These are phyloP conservation scores for Fusarium sp. DNA, from an alignment of 2,329 filamentous ascomycete genomes.

Conservation along the genomic window DNA sequence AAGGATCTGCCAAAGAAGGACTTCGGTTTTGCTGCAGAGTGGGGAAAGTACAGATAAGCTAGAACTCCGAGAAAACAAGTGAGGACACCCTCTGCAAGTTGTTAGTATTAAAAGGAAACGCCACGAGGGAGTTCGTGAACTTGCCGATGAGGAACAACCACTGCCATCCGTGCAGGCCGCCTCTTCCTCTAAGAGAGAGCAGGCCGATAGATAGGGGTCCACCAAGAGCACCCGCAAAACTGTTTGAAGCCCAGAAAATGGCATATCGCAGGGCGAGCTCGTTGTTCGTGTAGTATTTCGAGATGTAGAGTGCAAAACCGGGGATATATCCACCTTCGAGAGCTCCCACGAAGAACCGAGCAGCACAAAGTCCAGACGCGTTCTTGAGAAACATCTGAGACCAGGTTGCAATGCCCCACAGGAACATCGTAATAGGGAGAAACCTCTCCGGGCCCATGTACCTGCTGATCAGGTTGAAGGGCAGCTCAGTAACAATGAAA, in stretches of 20 bases:
- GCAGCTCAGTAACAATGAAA: conserved; percentile 58
- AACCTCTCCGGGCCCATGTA: conserved; percentile 44
- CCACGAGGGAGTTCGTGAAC: not conserved
- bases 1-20: conserved; percentile 40
- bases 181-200: conserved; percentile 40
- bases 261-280: conserved; percentile 45
- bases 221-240: conserved; percentile 43
- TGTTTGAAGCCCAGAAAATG: conserved; percentile 48
- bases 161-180: conserved; percentile 45
- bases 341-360: conserved; percentile 45
- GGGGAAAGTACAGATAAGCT: conserved; percentile 46
- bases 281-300: conserved; percentile 45
- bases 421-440: conserved; percentile 45
- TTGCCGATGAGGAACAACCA: conserved; percentile 47
- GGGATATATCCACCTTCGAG: conserved; percentile 50
- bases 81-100: conserved; percentile 40
- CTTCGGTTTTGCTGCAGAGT: conserved; percentile 42
- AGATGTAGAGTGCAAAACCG: conserved; percentile 47
- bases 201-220: conserved; percentile 44
- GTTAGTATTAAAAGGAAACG: not conserved
- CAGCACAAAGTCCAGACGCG: conserved; percentile 38
- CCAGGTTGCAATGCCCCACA: conserved; percentile 47
- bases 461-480: conserved; percentile 46
- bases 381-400: conserved; percentile 45
- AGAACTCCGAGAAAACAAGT: conserved; percentile 38